Evolutionary conservation across 257 asterid species (phyloP).

Genomic region (Jasminum sambac): DNA sequence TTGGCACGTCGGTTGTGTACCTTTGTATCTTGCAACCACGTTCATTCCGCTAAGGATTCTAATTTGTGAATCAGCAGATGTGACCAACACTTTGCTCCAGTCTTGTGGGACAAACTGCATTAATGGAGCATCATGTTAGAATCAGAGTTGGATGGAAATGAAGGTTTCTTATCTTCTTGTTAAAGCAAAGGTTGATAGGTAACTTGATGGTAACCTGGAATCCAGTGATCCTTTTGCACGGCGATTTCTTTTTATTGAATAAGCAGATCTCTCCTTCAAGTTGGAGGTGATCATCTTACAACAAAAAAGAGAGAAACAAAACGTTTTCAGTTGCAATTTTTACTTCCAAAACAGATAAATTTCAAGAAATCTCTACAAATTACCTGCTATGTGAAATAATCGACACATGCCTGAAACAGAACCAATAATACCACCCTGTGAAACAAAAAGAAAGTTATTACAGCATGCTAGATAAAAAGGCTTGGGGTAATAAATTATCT

Average conservation of each 20-base stretch:
- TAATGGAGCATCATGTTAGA: conserved; percentile 6
- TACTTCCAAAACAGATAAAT: not conserved
- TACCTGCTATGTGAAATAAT: conserved; percentile 70
- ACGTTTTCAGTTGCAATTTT: not conserved
- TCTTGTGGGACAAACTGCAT: conserved; percentile 84
- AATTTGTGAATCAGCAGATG: conserved; percentile 79
- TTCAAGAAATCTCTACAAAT: conserved; percentile 2
- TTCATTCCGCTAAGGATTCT: conserved; percentile 61
- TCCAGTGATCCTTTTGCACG: conserved; percentile 77
- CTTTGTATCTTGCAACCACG: conserved; percentile 69
- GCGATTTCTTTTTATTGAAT: conserved; percentile 69
- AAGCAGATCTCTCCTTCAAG: conserved; percentile 66
- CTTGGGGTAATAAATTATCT: not conserved
- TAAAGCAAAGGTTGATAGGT: not conserved
- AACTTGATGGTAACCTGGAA: conserved; percentile 61
- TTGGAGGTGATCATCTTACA: conserved; percentile 65
- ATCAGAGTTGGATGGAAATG: not conserved
- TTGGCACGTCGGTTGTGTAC: conserved; percentile 30
- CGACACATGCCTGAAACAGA: conserved; percentile 70
- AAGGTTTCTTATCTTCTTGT: not conserved
- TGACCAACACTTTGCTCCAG: conserved; percentile 67
- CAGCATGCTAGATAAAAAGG: not conserved
- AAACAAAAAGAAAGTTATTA: conserved; percentile 20
- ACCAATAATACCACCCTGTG: conserved; percentile 85
- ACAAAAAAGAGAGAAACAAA: conserved; percentile 14